Evolutionary conservation across 2,329 filamentous ascomycete genomes (phyloP), one percentile per base, ranked within the genome.

Genomic region (Fusarium circinatum): DNA sequence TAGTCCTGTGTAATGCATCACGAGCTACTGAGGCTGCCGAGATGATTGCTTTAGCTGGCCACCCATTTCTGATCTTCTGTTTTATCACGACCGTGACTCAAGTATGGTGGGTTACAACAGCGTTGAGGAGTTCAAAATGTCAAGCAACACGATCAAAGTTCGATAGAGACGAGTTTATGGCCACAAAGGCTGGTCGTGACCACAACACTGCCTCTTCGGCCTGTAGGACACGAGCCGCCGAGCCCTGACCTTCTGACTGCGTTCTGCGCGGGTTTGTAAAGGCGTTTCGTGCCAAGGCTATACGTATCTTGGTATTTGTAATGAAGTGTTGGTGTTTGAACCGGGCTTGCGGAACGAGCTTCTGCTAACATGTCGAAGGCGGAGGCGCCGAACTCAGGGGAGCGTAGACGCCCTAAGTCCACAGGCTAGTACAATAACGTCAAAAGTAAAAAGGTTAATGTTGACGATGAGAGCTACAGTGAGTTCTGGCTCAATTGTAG

Each of bases 301-400:
- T 55, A 36, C 20, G 24, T 52, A 32, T 28, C 22, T 34, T 24
- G 30, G 28, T 34, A 74, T 75, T 70, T 74, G 71, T 69, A 57
- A 73, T 63, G 49, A 32, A 42, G 24, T 34, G 8, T 17, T 36
- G 14, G 20, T 18, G 44, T 52, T 61, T 44, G 28, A 39, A 45
- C 48, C 51, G 32, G 34, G 57, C 48, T 49, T 60, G 18, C 47
- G 30, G 60, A 55, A 48, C 34, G 41, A 22, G 59, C 45, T 57
- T 36, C 28, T 56, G 20, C 54, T 45, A 32, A 47, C 34, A 26
- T 18, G 41, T 58, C 44, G 32, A 58, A 42, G 51, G 41, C 68
- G 68, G 71, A 75, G 71, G 72, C 49, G 30, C 49, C 49, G 49
- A 52, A 52, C 30, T 52, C 34, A 13, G n/a, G 49, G n/a, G 22